Conservation (phyloP, 345 rosid genomes). For the Salix udensis region DNA sequence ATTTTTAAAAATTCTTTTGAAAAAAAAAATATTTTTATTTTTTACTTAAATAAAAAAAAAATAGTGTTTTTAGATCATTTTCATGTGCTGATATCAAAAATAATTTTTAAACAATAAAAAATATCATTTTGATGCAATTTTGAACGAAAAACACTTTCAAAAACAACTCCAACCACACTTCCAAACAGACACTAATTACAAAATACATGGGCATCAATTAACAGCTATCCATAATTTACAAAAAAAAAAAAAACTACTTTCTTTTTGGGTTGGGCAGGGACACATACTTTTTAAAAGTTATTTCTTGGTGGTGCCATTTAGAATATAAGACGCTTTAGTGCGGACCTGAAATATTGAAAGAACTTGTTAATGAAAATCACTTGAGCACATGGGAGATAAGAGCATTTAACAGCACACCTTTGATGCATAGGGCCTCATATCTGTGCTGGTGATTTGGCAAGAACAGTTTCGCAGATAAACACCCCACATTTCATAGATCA, state of each 20-base stretch:
- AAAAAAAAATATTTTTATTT: too few relatives aligned
- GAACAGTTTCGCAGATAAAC: constrained; percentile 68
- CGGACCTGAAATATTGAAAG: constrained; percentile 51
- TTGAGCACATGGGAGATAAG: background rate
- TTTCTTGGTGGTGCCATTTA: constrained; percentile 35
- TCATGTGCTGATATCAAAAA: too few relatives aligned
- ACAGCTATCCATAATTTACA: background rate
- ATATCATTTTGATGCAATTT: too few relatives aligned
- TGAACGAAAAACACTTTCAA: too few relatives aligned
- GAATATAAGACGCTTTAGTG: constrained; percentile 59
- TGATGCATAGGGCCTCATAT: constrained; percentile 67
- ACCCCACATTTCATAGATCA: constrained; percentile 64
- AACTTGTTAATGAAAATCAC: background rate
- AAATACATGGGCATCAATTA: background rate
- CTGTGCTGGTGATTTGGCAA: constrained; percentile 66
- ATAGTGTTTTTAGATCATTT: too few relatives aligned
- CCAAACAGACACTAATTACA: background rate
- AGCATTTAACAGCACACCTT: constrained; percentile 41
- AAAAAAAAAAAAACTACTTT: background rate
- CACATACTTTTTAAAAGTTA: constrained; percentile 6
- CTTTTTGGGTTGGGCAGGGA: background rate
- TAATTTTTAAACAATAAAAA: too few relatives aligned
- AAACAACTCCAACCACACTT: too few relatives aligned
- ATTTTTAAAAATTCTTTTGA: too few relatives aligned
- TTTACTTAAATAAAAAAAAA: too few relatives aligned